Evolutionary conservation across 805 yeast species (phyloP), one percentile per base, ranked within the genome.

Genomic region (Blastobotrys mokoenaii): DNA sequence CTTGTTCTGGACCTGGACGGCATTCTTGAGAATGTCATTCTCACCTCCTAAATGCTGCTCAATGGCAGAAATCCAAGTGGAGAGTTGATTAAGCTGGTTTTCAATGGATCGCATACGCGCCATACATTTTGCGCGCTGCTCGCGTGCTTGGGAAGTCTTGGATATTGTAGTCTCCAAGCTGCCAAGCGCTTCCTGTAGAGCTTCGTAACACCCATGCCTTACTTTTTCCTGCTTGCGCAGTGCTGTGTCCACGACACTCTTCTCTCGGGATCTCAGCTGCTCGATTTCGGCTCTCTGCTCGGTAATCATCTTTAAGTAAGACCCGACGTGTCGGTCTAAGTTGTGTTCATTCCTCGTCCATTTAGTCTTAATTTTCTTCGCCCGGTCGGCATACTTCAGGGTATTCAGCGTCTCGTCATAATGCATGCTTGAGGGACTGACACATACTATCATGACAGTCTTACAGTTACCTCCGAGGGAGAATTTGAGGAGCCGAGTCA

Each of bases 371-470:
- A 89, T 89, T 52, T 83, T 88, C 59, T 88, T 88, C 12, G 96
- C 97, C 36, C 96, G 69, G 59, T 87, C 80, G 0, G 97, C 97
- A 62, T 89, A 90, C 46, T 86, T 85, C 49, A 90, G 72, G 0
- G 97, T 86, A 61, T 90, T 90, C 43, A 85, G 68, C 1, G 97
- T 89, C 59, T 90, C 97, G 58, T 90, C 97, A 61, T 87, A 88
- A 62, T 90, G 97, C 38, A 70, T 72, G 27, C 84, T 76, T 48
- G 88, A 83, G 0, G 97, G 97, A 3, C 94, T 82, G 2, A 90
- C 76, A 64, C 97, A 90, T 1, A 88, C 97, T 52, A 90, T 85
- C 97, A 90, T 90, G 3, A 87, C 89, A 0, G 97, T 90, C 60
- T 84, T 83, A 64, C 97, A 90, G 59, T 87, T 86, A 0, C 97